Percentiles rank a stretch among this genome's conserved stretches.
These are phyloP conservation scores for Fusarium austroafricanum DNA, from an alignment of 2,329 filamentous ascomycete genomes.

Conservation along the genomic window DNA sequence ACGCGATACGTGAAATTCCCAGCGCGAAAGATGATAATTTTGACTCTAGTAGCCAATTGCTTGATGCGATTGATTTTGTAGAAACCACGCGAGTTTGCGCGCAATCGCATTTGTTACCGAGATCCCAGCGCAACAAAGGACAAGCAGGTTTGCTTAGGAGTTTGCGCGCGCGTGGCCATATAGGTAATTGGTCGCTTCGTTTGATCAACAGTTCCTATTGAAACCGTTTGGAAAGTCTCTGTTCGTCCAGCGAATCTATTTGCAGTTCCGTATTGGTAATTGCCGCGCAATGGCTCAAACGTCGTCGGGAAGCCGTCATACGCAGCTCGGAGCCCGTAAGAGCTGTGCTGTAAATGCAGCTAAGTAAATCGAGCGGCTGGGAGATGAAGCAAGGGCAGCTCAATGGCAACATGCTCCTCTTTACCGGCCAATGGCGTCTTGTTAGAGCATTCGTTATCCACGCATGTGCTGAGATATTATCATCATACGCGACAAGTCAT, in stretches of 20 bases:
- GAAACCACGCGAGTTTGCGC: slow-evolving; percentile 6
- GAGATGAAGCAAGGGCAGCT: slow-evolving; percentile 28
- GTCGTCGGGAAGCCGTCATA: slow-evolving; percentile 32
- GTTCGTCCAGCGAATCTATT: slow-evolving; percentile 14
- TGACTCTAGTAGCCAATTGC: slow-evolving; percentile 9
- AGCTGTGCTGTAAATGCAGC: slow-evolving; percentile 14
- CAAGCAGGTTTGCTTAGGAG: slow-evolving; percentile 1
- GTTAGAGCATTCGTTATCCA: slow-evolving; percentile 20
- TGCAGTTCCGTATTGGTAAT: slow-evolving; percentile 12
- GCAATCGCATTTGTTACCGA: slow-evolving; percentile 17
- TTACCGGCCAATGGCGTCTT: slow-evolving; percentile 40
- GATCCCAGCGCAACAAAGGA: slow-evolving; percentile 8
- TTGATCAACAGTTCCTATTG: neutral
- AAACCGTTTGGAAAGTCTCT: neutral
- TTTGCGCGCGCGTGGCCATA: slow-evolving; percentile 16
- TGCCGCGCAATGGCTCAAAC: slow-evolving; percentile 20
- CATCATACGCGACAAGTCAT: slow-evolving; percentile 17
- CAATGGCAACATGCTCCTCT: slow-evolving; percentile 40
- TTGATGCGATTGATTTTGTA: slow-evolving; percentile 8
- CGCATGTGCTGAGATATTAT: slow-evolving; percentile 30
- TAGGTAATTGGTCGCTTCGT: neutral
- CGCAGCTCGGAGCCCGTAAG: slow-evolving; percentile 23
- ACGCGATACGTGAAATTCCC: slow-evolving; percentile 18
- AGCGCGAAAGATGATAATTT: neutral
- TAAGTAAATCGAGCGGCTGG: slow-evolving; percentile 33